phyloP scores from a whole-genome alignment of 108 stramenopile genomes.

The Stephanodiscus triporus region DNA sequence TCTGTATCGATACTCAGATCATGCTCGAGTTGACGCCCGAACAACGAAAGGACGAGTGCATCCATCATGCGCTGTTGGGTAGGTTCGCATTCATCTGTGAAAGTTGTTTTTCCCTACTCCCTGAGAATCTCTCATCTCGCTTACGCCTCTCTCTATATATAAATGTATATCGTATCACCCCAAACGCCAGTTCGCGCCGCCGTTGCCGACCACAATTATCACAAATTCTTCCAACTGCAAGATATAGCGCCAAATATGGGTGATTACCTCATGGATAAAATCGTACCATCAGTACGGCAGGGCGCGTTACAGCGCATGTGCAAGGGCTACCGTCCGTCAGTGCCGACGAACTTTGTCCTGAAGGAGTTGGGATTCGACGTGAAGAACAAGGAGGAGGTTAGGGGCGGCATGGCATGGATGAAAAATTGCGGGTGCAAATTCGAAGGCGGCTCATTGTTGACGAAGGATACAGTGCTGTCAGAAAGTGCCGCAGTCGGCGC shows the following conservation, averaged over 20 bases:
- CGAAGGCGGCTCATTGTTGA: slow-evolving; percentile 48
- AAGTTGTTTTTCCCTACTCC: background rate
- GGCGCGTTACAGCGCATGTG: slow-evolving; percentile 62
- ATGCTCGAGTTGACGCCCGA: slow-evolving; percentile 57
- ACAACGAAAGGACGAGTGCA: slow-evolving; percentile 57
- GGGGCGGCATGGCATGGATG: slow-evolving; percentile 58
- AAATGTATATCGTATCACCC: too few species aligned
- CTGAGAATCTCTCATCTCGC: background rate
- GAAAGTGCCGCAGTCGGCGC: slow-evolving; percentile 43
- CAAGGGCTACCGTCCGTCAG: slow-evolving; percentile 71
- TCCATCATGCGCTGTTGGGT: slow-evolving; percentile 64
- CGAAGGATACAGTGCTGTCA: slow-evolving; percentile 65
- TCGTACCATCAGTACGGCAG: slow-evolving; percentile 68
- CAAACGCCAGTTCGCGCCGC: slow-evolving; percentile 62
- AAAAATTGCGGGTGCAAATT: slow-evolving; percentile 58
- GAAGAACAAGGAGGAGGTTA: slow-evolving; percentile 22
- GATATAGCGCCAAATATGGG: slow-evolving; percentile 66
- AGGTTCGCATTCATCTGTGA: background rate
- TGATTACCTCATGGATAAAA: slow-evolving; percentile 62
- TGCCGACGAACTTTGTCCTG: slow-evolving; percentile 53
- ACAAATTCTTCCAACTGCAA: slow-evolving; percentile 65
- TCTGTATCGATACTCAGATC: slow-evolving; percentile 17
- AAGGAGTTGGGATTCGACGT: slow-evolving; percentile 61
- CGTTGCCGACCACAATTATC: slow-evolving; percentile 67
- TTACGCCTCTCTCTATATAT: too few species aligned